phyloP scores from a whole-genome alignment of 2,329 filamentous ascomycete species.

The Cordyceps tenuipes region DNA sequence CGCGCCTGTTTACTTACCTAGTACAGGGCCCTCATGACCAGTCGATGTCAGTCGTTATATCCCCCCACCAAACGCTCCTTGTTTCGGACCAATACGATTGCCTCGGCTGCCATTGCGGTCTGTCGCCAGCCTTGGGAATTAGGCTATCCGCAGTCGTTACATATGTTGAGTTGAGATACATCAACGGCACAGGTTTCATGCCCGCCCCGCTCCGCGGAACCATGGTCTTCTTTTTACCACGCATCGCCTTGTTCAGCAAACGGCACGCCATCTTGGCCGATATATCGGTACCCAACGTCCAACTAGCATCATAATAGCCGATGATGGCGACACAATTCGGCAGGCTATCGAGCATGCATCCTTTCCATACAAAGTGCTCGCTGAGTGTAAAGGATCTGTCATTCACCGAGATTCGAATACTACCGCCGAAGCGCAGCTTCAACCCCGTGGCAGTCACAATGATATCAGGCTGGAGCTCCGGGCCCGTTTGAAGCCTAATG shows the following conservation, averaged over 20 bases:
- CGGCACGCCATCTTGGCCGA: neutral
- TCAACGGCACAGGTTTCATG: neutral
- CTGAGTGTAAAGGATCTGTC: neutral
- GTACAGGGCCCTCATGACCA: neutral
- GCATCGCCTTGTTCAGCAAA: neutral
- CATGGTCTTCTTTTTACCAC: neutral
- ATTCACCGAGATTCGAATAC: slow-evolving; percentile 22
- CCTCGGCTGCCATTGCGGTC: neutral
- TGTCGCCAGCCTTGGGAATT: neutral
- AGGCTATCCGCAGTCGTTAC: neutral
- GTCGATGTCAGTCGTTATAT: neutral
- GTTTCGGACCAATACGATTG: neutral
- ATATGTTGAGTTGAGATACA: neutral
- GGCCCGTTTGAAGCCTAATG: slow-evolving; percentile 36
- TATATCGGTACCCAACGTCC: neutral
- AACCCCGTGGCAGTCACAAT: slow-evolving; percentile 60
- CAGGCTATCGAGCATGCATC: neutral
- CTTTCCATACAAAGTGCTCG: neutral
- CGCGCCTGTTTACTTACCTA: neutral
- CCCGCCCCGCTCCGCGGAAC: neutral
- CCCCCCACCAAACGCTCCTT: neutral
- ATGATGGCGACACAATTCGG: neutral
- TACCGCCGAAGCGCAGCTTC: slow-evolving; percentile 45
- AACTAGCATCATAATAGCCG: neutral
- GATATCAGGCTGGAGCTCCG: slow-evolving; percentile 45